Conservation (phyloP, 257 asterid genomes). For the Datura wrightii region DNA sequence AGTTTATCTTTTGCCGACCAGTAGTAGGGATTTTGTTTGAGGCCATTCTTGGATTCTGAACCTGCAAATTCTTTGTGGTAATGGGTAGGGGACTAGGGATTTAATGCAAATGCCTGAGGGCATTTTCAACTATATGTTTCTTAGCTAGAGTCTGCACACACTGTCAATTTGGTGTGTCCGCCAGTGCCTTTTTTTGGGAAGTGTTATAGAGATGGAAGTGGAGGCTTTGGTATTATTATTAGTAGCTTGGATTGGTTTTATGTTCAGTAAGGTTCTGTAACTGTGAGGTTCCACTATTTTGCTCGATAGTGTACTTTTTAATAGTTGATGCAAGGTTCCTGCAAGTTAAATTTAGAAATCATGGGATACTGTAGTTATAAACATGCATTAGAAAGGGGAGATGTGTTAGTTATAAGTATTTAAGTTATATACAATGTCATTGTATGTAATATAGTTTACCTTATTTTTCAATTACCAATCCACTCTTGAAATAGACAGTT, state of each 20-base stretch:
- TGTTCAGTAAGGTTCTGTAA: background rate
- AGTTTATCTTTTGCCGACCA: background rate
- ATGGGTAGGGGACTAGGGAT: background rate
- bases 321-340: background rate
- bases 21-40: background rate
- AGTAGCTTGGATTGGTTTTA: constrained; percentile 9
- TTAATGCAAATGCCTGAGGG: background rate
- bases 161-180: constrained; percentile 5
- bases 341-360: background rate
- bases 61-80: background rate
- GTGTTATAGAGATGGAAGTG: background rate
- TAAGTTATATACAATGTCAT: background rate
- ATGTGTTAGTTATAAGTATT: background rate
- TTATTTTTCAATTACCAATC: constrained; percentile 24
- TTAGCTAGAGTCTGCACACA: background rate
- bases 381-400: background rate
- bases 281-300: background rate
- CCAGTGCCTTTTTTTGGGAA: background rate
- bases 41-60: constrained; percentile 10
- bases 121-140: constrained; percentile 17
- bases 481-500: background rate
- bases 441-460: background rate
- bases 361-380: background rate
- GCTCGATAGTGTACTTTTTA: background rate
- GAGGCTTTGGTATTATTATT: background rate